These are phyloP conservation scores for Mortierella claussenii DNA, from an alignment of 192 early-diverging fungal species.

Conservation along the genomic window DNA sequence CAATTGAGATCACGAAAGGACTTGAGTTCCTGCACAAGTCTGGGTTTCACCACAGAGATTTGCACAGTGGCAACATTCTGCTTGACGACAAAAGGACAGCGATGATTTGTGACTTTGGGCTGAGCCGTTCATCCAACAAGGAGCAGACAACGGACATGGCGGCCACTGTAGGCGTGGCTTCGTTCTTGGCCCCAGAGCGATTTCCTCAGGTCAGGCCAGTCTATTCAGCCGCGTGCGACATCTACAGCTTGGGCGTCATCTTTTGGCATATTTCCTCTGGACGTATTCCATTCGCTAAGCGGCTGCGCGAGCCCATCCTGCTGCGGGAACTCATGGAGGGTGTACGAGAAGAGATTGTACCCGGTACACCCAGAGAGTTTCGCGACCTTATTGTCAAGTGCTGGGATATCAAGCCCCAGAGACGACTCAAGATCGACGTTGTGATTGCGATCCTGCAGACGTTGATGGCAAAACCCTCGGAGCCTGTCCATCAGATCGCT, in stretches of 20 bases:
- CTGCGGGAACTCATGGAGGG: conserved; percentile 40
- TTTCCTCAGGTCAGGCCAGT: conserved; percentile 32
- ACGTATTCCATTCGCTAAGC: conserved; percentile 40
- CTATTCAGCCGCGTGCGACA: conserved; percentile 48
- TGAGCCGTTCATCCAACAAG: conserved; percentile 32
- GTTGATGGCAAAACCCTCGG: conserved; percentile 30
- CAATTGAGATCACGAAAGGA: conserved; percentile 51
- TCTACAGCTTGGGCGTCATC: conserved; percentile 56
- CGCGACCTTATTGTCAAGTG: conserved; percentile 49
- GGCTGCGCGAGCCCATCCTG: conserved; percentile 25
- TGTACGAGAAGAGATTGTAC: conserved; percentile 34
- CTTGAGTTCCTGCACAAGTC: conserved; percentile 55
- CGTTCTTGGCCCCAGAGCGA: conserved; percentile 44
- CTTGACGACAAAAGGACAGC: conserved; percentile 50
- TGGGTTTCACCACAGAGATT: conserved; percentile 55
- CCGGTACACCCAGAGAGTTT: conserved; percentile 47
- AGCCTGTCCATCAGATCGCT: conserved; percentile 22
- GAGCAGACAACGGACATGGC: conserved; percentile 25
- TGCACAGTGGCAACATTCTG: conserved; percentile 61
- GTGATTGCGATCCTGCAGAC: conserved; percentile 52
- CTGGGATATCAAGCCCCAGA: conserved; percentile 46
- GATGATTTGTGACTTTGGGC: conserved; percentile 52
- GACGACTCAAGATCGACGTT: conserved; percentile 50
- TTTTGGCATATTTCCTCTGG: conserved; percentile 57
- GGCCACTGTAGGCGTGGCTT: conserved; percentile 41